phyloP scores from a whole-genome alignment of 345 rosid species.

The Garcia nutans region DNA sequence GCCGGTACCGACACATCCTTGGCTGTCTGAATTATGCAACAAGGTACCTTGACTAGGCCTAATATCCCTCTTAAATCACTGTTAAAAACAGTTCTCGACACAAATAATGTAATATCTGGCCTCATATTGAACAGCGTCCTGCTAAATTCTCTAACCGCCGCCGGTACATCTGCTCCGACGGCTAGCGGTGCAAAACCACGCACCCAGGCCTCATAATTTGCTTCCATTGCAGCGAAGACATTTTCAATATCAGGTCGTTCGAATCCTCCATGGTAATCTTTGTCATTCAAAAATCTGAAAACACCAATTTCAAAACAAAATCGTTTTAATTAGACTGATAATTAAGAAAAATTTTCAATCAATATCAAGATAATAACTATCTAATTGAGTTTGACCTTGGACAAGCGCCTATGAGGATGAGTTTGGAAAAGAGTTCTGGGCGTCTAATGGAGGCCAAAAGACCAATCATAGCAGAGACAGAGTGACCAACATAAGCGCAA shows the following conservation, averaged over 20 bases:
- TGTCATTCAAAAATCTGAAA: conserved; percentile 41
- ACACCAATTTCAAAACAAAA: not conserved
- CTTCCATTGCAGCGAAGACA: conserved; percentile 71
- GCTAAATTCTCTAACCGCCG: conserved; percentile 78
- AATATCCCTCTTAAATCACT: conserved; percentile 70
- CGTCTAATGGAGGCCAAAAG: conserved; percentile 76
- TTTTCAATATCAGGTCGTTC: conserved; percentile 59
- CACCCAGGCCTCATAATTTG: conserved; percentile 83
- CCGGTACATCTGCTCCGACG: conserved; percentile 79
- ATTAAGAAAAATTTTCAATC: too few species aligned
- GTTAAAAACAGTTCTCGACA: conserved; percentile 55
- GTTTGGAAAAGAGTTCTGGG: conserved; percentile 74
- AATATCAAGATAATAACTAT: too few species aligned
- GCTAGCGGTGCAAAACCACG: conserved; percentile 68
- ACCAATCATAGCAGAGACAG: conserved; percentile 88
- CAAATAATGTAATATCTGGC: conserved; percentile 73
- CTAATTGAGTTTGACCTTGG: conserved; percentile 44
- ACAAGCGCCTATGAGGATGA: conserved; percentile 74
- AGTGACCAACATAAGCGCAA: conserved; percentile 80
- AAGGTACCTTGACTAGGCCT: conserved; percentile 60
- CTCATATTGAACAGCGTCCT: conserved; percentile 89
- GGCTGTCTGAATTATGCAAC: conserved; percentile 67
- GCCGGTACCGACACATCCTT: conserved; percentile 63
- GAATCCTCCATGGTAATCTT: conserved; percentile 74
- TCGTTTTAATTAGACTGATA: too few species aligned